phyloP scores from a whole-genome alignment of 23 red algal species.

The Gracilariopsis chorda region DNA sequence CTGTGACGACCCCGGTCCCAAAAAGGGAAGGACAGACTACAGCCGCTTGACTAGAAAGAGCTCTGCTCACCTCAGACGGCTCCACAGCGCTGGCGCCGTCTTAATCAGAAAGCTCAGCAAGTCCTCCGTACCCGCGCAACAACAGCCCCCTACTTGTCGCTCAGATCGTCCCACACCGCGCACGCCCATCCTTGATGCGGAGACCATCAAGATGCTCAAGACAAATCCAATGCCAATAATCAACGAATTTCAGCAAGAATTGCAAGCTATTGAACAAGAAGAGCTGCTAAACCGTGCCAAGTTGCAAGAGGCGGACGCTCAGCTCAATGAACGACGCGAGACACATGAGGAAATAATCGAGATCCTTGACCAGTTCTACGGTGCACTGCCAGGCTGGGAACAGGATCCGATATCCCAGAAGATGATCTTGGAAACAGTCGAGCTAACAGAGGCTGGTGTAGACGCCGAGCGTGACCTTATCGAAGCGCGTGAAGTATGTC shows the following conservation, averaged over 20 bases:
- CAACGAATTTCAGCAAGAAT: slow-evolving; percentile 9
- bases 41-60: slow-evolving; percentile 21
- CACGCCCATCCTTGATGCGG: slow-evolving; percentile 13
- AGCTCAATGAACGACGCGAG: background rate
- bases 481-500: slow-evolving; percentile 13
- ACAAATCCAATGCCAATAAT: slow-evolving; percentile 8
- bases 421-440: slow-evolving; percentile 55
- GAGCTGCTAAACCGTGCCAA: slow-evolving; percentile 11
- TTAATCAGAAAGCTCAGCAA: slow-evolving; percentile 40
- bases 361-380: slow-evolving; percentile 63
- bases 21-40: background rate
- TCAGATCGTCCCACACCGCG: background rate
- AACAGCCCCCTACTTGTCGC: background rate
- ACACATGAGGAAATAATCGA: slow-evolving; percentile 34
- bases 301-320: slow-evolving; percentile 11
- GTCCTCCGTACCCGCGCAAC: background rate
- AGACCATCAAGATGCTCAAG: slow-evolving; percentile 34
- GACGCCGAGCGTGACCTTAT: slow-evolving; percentile 51
- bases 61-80: slow-evolving; percentile 17
- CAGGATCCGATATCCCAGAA: slow-evolving; percentile 35
- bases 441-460: slow-evolving; percentile 54
- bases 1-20: background rate
- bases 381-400: slow-evolving; percentile 51
- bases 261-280: slow-evolving; percentile 28
- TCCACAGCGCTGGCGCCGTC: slow-evolving; percentile 45